phyloP scores from a whole-genome alignment of 176 grass and related monocot species.

The Raddia distichophylla region DNA sequence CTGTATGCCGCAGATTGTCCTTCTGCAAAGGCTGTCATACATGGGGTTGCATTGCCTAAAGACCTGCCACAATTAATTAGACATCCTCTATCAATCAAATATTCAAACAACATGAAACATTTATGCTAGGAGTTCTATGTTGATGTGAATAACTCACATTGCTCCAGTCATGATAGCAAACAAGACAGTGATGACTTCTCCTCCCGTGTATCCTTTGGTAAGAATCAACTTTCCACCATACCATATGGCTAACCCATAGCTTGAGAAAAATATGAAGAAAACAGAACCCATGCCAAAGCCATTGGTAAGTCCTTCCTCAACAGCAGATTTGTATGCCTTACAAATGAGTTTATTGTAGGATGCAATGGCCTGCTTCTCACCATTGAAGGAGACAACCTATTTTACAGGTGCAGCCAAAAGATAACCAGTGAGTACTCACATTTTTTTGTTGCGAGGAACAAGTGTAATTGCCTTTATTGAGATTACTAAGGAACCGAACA shows the following conservation, averaged over 20 bases:
- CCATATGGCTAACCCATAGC: constrained; percentile 70
- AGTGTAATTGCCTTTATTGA: background rate
- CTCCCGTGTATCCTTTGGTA: constrained; percentile 63
- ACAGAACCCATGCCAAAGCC: constrained; percentile 71
- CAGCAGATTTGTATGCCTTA: constrained; percentile 47
- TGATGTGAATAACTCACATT: constrained; percentile 54
- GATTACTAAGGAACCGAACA: constrained; percentile 17
- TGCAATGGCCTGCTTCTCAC: constrained; percentile 65
- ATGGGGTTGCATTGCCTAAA: constrained; percentile 77
- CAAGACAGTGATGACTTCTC: constrained; percentile 62
- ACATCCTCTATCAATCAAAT: background rate
- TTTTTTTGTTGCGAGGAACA: background rate
- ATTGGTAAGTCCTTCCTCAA: constrained; percentile 64
- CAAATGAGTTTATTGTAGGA: constrained; percentile 62
- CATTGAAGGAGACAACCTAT: constrained; percentile 80
- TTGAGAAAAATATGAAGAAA: constrained; percentile 67
- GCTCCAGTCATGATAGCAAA: constrained; percentile 69
- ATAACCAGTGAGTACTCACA: constrained; percentile 5
- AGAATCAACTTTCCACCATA: constrained; percentile 63
- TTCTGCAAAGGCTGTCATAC: constrained; percentile 74
- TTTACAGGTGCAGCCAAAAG: constrained; percentile 28
- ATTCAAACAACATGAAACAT: background rate
- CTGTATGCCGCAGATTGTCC: constrained; percentile 80
- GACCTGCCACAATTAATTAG: constrained; percentile 49
- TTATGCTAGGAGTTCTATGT: constrained; percentile 3